These are phyloP conservation scores for Talaromyces sp. DNA, from an alignment of 2,329 filamentous ascomycete species.

Conservation along the genomic window DNA sequence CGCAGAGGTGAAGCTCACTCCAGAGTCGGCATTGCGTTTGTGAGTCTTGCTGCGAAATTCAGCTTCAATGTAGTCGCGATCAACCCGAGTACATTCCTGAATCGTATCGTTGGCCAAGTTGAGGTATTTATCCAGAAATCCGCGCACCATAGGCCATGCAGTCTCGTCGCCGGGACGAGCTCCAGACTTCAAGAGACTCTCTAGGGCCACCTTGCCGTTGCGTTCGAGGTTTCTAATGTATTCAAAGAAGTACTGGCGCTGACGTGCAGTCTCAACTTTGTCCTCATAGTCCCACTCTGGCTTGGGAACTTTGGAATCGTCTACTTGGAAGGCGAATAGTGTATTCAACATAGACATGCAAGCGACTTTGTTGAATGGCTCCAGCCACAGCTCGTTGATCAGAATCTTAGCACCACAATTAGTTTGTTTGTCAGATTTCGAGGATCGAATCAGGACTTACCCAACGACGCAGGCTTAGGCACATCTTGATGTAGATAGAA, in stretches of 20 bases:
- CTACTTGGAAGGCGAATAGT: conserved; percentile 57
- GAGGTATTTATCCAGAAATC: conserved; percentile 57
- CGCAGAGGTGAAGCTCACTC: conserved; percentile 55
- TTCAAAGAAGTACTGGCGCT: conserved; percentile 61
- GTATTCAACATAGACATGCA: conserved; percentile 67
- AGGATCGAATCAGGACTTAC: conserved; percentile 37
- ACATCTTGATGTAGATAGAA: conserved; percentile 59
- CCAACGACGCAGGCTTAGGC: conserved; percentile 61
- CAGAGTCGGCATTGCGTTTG: conserved; percentile 61
- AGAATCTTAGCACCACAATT: conserved; percentile 43
- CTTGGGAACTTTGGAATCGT: conserved; percentile 45
- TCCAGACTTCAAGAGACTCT: conserved; percentile 53
- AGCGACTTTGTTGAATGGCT: conserved; percentile 62
- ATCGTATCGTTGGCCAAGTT: conserved; percentile 58
- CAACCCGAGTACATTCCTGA: conserved; percentile 55
- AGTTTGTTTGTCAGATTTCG: not conserved
- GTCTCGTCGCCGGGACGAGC: conserved; percentile 51
- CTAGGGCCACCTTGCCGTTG: conserved; percentile 52
- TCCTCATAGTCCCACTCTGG: conserved; percentile 4
- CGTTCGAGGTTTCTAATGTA: conserved; percentile 59
- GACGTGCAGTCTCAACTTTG: conserved; percentile 35
- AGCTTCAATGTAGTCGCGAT: conserved; percentile 38
- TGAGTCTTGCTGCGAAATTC: conserved; percentile 30
- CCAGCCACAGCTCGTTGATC: conserved; percentile 62
- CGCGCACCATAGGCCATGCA: conserved; percentile 52